phyloP scores from a whole-genome alignment of 441 rosid genomes.

The Brassica hybrid region DNA sequence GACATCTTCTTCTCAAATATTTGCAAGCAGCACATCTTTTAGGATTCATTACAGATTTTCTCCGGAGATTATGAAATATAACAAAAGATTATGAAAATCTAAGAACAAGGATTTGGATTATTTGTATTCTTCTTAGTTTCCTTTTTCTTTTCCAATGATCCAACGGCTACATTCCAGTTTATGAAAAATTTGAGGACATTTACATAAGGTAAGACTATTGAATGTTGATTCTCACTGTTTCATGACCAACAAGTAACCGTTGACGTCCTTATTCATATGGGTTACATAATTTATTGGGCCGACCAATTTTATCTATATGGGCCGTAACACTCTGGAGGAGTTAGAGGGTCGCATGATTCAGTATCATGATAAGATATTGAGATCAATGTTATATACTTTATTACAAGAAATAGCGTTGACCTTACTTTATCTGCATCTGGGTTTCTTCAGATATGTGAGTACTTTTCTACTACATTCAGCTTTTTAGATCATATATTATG shows the following conservation, averaged over 20 bases:
- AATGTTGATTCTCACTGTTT: neutral
- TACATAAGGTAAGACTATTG: neutral
- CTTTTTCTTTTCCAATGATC: neutral
- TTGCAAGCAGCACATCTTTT: constrained; percentile 3
- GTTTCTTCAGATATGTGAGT: too few relatives aligned
- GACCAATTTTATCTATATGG: neutral
- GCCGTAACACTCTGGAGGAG: neutral
- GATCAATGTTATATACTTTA: too few relatives aligned
- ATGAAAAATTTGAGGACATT: neutral
- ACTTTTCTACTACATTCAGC: too few relatives aligned
- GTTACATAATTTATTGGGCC: neutral
- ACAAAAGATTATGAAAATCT: neutral
- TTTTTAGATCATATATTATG: too few relatives aligned
- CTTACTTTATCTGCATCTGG: too few relatives aligned
- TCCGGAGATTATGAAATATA: too few relatives aligned
- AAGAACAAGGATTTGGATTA: neutral
- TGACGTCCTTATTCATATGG: too few relatives aligned
- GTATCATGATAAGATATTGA: too few relatives aligned
- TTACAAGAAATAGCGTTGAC: too few relatives aligned
- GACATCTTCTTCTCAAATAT: neutral
- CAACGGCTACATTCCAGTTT: neutral
- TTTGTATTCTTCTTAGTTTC: constrained; percentile 1
- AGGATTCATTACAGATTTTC: neutral
- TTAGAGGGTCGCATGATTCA: too few relatives aligned
- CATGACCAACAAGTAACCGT: too few relatives aligned